Evolutionary conservation across 108 stramenopile species (phyloP).

Genomic region (Discostella stelligeroides): DNA sequence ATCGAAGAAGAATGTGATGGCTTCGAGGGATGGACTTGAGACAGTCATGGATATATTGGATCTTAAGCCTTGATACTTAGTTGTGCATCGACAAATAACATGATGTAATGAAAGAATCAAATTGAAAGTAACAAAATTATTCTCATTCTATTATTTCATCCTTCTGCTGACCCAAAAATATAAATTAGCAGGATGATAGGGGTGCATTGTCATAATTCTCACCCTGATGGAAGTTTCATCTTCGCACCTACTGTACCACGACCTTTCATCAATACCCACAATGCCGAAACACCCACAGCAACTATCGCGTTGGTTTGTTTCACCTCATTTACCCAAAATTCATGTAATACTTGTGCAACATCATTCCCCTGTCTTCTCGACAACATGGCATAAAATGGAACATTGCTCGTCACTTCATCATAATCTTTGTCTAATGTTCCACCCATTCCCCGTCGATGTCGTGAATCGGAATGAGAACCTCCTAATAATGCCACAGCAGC

Average conservation of each 20-base stretch:
- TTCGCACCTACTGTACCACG: conserved; percentile 8
- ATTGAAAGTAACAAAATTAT: too few relatives aligned
- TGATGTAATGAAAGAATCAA: too few relatives aligned
- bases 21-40: conserved; percentile 56
- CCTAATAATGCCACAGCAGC: conserved; percentile 78
- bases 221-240: conserved; percentile 18
- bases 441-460: conserved; percentile 82
- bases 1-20: conserved; percentile 75
- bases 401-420: conserved; percentile 75
- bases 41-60: conserved; percentile 68
- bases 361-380: conserved; percentile 61
- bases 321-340: conserved; percentile 50
- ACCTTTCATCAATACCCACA: conserved; percentile 45
- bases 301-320: conserved; percentile 77
- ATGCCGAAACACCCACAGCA: conserved; percentile 55
- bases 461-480: conserved; percentile 81
- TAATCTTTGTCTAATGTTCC: conserved; percentile 61
- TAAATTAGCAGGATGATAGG: too few relatives aligned
- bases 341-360: conserved; percentile 33
- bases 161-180: too few relatives aligned
- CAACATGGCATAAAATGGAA: conserved; percentile 83
- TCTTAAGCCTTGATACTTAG: conserved; percentile 24
- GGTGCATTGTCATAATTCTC: background rate
- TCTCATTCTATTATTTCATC: background rate
- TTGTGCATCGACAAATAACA: too few relatives aligned